phyloP scores from a whole-genome alignment of 768 basidiomycete species.

The Suillus ampliporus region DNA sequence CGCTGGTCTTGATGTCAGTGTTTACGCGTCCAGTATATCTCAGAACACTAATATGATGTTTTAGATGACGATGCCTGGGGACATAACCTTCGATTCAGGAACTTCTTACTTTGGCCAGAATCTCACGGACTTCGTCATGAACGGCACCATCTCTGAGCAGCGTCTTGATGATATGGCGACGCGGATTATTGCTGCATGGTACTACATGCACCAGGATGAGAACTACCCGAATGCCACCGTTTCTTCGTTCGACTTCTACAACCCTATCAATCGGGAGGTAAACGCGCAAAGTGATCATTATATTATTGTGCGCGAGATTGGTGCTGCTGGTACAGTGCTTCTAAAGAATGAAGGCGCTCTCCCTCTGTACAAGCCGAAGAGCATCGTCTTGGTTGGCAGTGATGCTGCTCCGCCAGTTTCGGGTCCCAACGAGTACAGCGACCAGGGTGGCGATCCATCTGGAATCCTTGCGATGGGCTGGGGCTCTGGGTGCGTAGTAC shows the following conservation, averaged over 20 bases:
- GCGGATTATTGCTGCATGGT: constrained; percentile 73
- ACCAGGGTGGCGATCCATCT: constrained; percentile 60
- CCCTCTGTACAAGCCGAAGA: constrained; percentile 64
- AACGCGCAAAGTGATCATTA: constrained; percentile 64
- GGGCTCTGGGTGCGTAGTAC: constrained; percentile 68
- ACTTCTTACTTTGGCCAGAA: constrained; percentile 63
- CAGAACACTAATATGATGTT: not conserved
- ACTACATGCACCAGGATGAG: constrained; percentile 40
- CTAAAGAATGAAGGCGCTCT: constrained; percentile 69
- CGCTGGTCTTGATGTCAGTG: constrained; percentile 63
- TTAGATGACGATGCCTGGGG: constrained; percentile 80
- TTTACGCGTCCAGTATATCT: not conserved
- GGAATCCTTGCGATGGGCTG: constrained; percentile 91
- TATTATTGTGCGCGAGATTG: constrained; percentile 62
- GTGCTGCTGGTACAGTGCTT: constrained; percentile 66
- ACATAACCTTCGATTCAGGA: constrained; percentile 46
- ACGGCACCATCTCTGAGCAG: constrained; percentile 59
- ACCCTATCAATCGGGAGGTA: constrained; percentile 47
- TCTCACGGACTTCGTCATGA: constrained; percentile 62
- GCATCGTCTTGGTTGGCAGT: constrained; percentile 65
- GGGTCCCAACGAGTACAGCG: constrained; percentile 75
- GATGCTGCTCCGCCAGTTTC: constrained; percentile 64
- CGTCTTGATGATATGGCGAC: constrained; percentile 76
- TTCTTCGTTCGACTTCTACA: constrained; percentile 32
- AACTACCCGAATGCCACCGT: constrained; percentile 32